Evolutionary conservation across 2,329 filamentous ascomycete species (phyloP).

Genomic region (Claviceps sp.): DNA sequence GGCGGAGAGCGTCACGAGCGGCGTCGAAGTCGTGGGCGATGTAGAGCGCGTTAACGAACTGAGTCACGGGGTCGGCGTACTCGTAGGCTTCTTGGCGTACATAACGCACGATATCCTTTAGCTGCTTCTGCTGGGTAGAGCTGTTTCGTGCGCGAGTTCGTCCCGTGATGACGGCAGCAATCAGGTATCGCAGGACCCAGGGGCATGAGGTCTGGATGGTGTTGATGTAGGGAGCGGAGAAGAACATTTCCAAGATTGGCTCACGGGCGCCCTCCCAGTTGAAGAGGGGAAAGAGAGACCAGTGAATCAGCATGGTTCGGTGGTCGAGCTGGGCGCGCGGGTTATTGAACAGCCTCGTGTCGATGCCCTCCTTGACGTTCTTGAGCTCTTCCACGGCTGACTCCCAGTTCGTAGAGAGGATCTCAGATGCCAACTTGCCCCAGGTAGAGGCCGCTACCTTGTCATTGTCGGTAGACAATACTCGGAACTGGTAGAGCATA

Average conservation of each 20-base stretch:
- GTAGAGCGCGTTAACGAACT: conserved; percentile 92
- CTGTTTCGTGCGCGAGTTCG: conserved; percentile 70
- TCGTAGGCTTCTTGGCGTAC: conserved; percentile 96
- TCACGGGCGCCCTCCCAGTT: conserved; percentile 91
- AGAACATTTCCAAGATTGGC: conserved; percentile 86
- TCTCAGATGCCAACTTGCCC: conserved; percentile 95
- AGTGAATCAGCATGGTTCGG: conserved; percentile 96
- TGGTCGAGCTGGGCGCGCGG: conserved; percentile 89
- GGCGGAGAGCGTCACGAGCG: conserved; percentile 71
- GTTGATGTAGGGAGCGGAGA: conserved; percentile 96
- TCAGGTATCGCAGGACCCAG: conserved; percentile 89
- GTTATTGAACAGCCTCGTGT: conserved; percentile 92
- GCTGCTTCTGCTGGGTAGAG: conserved; percentile 86
- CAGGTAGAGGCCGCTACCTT: conserved; percentile 91
- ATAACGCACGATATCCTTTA: conserved; percentile 93
- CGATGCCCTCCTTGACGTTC: conserved; percentile 84
- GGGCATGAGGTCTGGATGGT: conserved; percentile 97
- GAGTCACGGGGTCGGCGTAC: conserved; percentile 89
- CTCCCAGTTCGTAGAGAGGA: conserved; percentile 92
- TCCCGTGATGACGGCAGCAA: conserved; percentile 89
- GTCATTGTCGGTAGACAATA: conserved; percentile 96
- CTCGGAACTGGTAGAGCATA: conserved; percentile 92
- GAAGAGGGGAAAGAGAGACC: conserved; percentile 97
- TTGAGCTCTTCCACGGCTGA: conserved; percentile 78
- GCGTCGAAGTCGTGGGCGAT: conserved; percentile 84